These are phyloP conservation scores for Herpotrichia juniperi DNA, from an alignment of 2,329 filamentous ascomycete genomes.

Conservation along the genomic window DNA sequence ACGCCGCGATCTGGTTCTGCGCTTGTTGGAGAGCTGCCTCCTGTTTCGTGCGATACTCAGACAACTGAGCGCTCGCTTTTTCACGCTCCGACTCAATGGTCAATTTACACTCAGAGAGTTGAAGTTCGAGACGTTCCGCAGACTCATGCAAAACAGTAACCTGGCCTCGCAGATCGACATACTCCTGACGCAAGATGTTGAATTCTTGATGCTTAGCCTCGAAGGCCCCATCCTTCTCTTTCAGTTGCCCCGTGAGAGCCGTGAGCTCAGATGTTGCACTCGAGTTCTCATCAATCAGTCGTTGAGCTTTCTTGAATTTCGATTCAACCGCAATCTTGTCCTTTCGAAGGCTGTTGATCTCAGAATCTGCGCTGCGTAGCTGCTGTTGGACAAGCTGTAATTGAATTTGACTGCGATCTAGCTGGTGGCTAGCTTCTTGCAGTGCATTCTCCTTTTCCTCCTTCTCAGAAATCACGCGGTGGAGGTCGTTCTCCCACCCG, in stretches of 20 bases:
- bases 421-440: constrained; percentile 8
- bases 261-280: constrained; percentile 9
- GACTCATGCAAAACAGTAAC: constrained; percentile 10
- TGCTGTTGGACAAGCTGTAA: constrained; percentile 12
- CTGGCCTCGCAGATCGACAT: constrained; percentile 1
- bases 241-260: constrained; percentile 15
- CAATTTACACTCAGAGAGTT: constrained; percentile 16
- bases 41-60: constrained; percentile 12
- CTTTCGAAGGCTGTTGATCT: constrained; percentile 14
- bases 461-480: constrained; percentile 17
- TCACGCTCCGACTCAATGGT: constrained; percentile 14
- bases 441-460: constrained; percentile 17
- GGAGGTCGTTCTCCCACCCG: constrained; percentile 17
- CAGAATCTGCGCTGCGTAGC: constrained; percentile 3
- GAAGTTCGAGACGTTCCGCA: constrained; percentile 9
- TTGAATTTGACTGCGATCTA: constrained; percentile 9
- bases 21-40: constrained; percentile 9
- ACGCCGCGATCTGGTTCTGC: not conserved
- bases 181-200: constrained; percentile 6
- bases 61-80: constrained; percentile 12
- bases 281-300: not conserved
- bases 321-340: constrained; percentile 14
- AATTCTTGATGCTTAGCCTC: constrained; percentile 11
- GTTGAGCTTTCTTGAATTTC: constrained; percentile 10
- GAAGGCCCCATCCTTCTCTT: constrained; percentile 9